Conservation (phyloP, 768 basidiomycete species). For the Pisolithus sp. region DNA sequence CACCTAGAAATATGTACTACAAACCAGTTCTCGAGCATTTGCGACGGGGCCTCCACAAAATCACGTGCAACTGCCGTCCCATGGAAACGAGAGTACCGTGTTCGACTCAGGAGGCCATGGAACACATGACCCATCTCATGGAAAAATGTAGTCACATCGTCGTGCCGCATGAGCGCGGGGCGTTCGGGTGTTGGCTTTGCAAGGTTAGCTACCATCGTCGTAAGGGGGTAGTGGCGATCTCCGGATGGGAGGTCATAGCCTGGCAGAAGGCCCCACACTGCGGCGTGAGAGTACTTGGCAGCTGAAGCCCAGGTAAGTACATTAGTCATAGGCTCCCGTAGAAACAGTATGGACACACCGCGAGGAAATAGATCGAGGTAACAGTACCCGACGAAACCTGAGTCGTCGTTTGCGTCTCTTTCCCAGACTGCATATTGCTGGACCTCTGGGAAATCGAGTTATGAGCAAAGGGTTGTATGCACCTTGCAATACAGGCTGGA, state of each 20-base stretch:
- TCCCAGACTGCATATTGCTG: conserved; percentile 86
- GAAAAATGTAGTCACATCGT: conserved; percentile 87
- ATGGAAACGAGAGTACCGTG: conserved; percentile 72
- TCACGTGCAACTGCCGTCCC: conserved; percentile 76
- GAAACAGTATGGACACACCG: conserved; percentile 34
- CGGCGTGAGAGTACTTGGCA: conserved; percentile 80
- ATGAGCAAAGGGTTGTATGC: not conserved
- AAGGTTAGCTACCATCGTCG: conserved; percentile 88
- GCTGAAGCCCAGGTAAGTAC: conserved; percentile 33
- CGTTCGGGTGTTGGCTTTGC: conserved; percentile 77
- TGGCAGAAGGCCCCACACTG: conserved; percentile 71
- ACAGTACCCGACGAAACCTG: conserved; percentile 77
- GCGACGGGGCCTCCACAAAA: conserved; percentile 85
- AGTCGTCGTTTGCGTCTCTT: conserved; percentile 60
- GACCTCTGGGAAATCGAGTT: conserved; percentile 45
- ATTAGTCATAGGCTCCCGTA: not conserved
- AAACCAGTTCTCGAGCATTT: conserved; percentile 90
- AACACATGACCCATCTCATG: conserved; percentile 84
- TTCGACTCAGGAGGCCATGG: conserved; percentile 62
- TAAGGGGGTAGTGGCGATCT: conserved; percentile 62
- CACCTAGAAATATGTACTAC: conserved; percentile 1
- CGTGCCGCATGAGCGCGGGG: conserved; percentile 81
- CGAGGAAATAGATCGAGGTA: conserved; percentile 87
- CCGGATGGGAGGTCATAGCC: conserved; percentile 56
- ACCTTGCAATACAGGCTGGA: conserved; percentile 4